Conservation (phyloP, 2,329 filamentous ascomycete genomes). For the Arthrinium puccinioides region DNA sequence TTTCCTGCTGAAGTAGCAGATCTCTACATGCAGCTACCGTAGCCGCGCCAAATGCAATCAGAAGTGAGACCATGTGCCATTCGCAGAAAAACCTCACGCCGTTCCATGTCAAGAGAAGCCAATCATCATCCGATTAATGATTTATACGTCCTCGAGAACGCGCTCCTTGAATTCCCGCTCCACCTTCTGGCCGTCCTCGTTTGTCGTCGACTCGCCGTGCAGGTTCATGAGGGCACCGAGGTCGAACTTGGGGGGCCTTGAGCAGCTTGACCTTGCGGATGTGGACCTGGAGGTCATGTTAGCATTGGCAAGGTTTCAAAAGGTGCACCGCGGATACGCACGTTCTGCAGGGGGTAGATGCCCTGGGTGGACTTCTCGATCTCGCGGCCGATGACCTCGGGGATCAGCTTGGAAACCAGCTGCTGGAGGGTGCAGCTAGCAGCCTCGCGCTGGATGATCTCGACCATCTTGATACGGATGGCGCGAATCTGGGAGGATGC, state of each 20-base stretch:
- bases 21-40: constrained; percentile 30
- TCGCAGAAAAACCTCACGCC: constrained; percentile 38
- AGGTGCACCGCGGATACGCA: constrained; percentile 35
- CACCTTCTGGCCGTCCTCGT: constrained; percentile 97
- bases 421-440: constrained; percentile 89
- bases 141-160: constrained; percentile 90
- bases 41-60: constrained; percentile 40
- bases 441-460: constrained; percentile 97
- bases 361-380: constrained; percentile 99
- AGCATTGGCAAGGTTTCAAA: constrained; percentile 14
- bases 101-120: constrained; percentile 29
- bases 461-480: constrained; percentile 99
- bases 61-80: constrained; percentile 38
- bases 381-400: constrained; percentile 98
- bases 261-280: constrained; percentile 99
- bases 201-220: constrained; percentile 93
- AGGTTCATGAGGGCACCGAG: constrained; percentile 92
- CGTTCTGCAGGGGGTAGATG: constrained; percentile 99
- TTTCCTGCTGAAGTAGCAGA: constrained; percentile 23
- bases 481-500: constrained; percentile 93
- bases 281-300: constrained; percentile 66
- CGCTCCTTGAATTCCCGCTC: constrained; percentile 99
- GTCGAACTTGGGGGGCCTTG: constrained; percentile 98
- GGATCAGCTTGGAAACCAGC: constrained; percentile 97
- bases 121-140: constrained; percentile 4